These are phyloP conservation scores for Lachancea waltii DNA, from an alignment of 805 yeast species.

Conservation along the genomic window DNA sequence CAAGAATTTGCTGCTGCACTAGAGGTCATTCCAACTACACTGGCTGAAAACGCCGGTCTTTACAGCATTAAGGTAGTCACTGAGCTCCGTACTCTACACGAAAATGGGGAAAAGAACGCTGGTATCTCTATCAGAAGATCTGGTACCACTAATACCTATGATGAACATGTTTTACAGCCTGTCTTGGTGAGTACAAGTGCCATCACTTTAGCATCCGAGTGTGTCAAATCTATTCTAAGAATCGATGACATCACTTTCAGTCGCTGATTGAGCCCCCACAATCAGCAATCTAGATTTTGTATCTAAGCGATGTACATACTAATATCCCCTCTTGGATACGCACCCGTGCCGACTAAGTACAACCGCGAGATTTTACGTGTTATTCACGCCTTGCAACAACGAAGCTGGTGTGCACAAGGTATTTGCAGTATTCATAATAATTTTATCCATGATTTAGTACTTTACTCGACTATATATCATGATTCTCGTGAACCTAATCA, in stretches of 20 bases:
- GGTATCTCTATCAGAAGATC: slow-evolving; percentile 94
- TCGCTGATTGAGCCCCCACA: no score
- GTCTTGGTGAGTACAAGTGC: slow-evolving; percentile 93
- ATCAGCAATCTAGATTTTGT: no score
- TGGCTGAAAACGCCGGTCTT: slow-evolving; percentile 93
- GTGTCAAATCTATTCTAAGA: slow-evolving; percentile 90
- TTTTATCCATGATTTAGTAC: no score
- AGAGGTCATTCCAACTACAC: slow-evolving; percentile 87
- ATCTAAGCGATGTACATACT: slow-evolving; percentile 8
- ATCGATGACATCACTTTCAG: slow-evolving; percentile 96
- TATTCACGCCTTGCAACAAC: no score
- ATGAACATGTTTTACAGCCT: slow-evolving; percentile 95
- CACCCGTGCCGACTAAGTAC: no score
- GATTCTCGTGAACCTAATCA: no score
- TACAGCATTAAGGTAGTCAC: slow-evolving; percentile 89
- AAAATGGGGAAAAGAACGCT: slow-evolving; percentile 83
- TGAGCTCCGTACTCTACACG: slow-evolving; percentile 86
- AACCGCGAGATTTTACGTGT: no score
- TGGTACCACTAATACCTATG: slow-evolving; percentile 83
- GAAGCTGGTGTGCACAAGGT: no score
- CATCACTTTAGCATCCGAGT: slow-evolving; percentile 88
- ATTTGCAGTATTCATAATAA: no score
- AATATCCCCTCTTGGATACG: not conserved
- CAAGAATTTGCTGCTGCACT: slow-evolving; percentile 87
- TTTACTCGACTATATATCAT: no score